Conservation (phyloP, 2,329 filamentous ascomycete genomes). For the Colletotrichum caudatum region DNA sequence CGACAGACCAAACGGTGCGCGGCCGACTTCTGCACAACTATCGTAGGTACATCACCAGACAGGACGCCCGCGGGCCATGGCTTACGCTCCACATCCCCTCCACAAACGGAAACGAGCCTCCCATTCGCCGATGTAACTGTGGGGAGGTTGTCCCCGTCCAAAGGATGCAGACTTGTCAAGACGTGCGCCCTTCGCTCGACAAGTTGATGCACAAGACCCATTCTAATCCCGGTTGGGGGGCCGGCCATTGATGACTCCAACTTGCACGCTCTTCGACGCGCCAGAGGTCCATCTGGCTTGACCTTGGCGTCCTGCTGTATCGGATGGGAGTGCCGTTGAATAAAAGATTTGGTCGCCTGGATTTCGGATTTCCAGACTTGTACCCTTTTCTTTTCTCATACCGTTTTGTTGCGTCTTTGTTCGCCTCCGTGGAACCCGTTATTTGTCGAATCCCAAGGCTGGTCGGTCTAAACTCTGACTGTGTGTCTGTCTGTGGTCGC, state of each 20-base stretch:
- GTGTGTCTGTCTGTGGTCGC: neutral
- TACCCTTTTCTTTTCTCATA: constrained; percentile 35
- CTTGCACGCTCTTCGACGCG: constrained; percentile 30
- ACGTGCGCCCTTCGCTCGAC: constrained; percentile 39
- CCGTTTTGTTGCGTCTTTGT: constrained; percentile 39
- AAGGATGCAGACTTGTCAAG: constrained; percentile 40
- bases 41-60: constrained; percentile 21
- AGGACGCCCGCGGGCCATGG: neutral
- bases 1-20: too few species aligned
- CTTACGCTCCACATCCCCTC: constrained; percentile 29
- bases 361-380: constrained; percentile 11
- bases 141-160: constrained; percentile 28
- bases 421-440: constrained; percentile 22
- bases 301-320: constrained; percentile 20
- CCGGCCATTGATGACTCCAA: constrained; percentile 38
- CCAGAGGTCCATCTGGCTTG: constrained; percentile 30
- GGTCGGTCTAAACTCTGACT: constrained; percentile 19
- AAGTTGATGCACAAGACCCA: constrained; percentile 41
- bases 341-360: constrained; percentile 38
- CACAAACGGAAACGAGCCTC: constrained; percentile 17
- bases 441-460: constrained; percentile 29
- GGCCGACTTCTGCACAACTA: constrained; percentile 3
- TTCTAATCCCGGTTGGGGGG: constrained; percentile 35
- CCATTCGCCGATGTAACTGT: constrained; percentile 23
- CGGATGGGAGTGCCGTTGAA: constrained; percentile 19